These are phyloP conservation scores for Porphyrellus sp. DNA, from an alignment of 1,284 basidiomycete genomes.

Conservation along the genomic window DNA sequence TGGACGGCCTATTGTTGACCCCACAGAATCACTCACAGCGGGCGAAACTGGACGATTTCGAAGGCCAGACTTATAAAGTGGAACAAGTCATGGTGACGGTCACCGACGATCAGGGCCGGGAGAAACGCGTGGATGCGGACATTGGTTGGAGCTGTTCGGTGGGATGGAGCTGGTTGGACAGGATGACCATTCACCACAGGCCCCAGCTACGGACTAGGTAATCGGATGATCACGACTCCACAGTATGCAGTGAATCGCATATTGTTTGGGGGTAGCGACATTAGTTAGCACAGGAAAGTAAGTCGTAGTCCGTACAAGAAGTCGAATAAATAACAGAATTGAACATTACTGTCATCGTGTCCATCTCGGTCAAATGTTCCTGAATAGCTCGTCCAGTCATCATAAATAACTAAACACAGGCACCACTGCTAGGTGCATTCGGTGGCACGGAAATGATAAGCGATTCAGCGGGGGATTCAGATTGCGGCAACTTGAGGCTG, in stretches of 20 bases:
- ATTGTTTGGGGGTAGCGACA: too few relatives aligned
- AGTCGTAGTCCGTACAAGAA: background rate
- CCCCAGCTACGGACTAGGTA: too few relatives aligned
- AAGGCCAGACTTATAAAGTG: background rate
- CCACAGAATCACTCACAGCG: background rate
- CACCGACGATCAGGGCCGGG: background rate
- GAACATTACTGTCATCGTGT: too few relatives aligned
- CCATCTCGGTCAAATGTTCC: background rate
- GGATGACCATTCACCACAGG: too few relatives aligned
- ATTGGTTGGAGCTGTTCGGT: background rate
- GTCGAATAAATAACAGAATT: background rate
- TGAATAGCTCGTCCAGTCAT: background rate
- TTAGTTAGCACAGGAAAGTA: too few relatives aligned
- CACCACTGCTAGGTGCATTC: background rate
- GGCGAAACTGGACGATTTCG: slow-evolving; percentile 1
- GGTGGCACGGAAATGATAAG: background rate
- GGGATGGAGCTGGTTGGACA: background rate
- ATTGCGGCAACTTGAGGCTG: slow-evolving; percentile 1
- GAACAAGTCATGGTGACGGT: background rate
- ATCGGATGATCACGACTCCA: too few relatives aligned
- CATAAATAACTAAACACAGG: background rate
- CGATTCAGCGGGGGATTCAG: slow-evolving; percentile 1
- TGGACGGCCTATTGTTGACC: background rate
- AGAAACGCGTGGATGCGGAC: background rate
- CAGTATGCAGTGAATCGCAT: too few relatives aligned